These are phyloP conservation scores for Podaxis pistillaris DNA, from an alignment of 768 basidiomycete genomes.

Conservation along the genomic window DNA sequence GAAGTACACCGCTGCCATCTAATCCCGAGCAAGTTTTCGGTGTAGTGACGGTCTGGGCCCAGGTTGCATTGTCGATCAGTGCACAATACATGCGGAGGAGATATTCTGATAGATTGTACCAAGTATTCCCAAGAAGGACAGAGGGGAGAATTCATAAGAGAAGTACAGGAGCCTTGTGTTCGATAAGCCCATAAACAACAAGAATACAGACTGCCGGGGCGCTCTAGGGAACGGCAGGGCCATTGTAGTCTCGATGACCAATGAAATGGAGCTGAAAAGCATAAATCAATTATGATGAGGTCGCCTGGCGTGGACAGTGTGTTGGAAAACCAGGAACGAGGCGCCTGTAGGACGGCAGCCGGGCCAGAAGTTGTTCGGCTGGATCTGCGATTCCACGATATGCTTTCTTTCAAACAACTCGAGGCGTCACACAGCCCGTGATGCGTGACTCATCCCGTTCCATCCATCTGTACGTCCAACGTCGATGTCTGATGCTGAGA, in stretches of 20 bases:
- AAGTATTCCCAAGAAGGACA: not conserved
- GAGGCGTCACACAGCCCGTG: not conserved
- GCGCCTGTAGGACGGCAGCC: constrained; percentile 8
- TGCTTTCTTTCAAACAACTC: not conserved
- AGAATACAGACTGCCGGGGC: not conserved
- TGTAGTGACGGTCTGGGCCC: constrained; percentile 3
- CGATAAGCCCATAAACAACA: not conserved
- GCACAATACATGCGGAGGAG: not conserved
- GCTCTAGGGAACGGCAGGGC: not conserved
- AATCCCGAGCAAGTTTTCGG: not conserved
- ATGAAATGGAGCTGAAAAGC: not conserved
- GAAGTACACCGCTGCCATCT: constrained; percentile 5
- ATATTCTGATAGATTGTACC: not conserved
- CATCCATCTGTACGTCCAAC: constrained; percentile 3
- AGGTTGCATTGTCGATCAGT: constrained; percentile 16
- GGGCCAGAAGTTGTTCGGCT: constrained; percentile 2
- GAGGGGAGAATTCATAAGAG: not conserved
- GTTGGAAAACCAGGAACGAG: constrained; percentile 11
- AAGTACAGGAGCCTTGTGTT: not conserved
- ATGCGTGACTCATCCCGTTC: constrained; percentile 5
- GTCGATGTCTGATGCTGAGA: constrained; percentile 13
- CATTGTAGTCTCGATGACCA: not conserved
- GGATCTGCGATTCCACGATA: constrained; percentile 1
- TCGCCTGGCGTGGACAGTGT: constrained; percentile 10
- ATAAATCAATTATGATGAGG: not conserved